These are phyloP conservation scores for Candida sphagnicola DNA, from an alignment of 805 yeast genomes.

Conservation along the genomic window DNA sequence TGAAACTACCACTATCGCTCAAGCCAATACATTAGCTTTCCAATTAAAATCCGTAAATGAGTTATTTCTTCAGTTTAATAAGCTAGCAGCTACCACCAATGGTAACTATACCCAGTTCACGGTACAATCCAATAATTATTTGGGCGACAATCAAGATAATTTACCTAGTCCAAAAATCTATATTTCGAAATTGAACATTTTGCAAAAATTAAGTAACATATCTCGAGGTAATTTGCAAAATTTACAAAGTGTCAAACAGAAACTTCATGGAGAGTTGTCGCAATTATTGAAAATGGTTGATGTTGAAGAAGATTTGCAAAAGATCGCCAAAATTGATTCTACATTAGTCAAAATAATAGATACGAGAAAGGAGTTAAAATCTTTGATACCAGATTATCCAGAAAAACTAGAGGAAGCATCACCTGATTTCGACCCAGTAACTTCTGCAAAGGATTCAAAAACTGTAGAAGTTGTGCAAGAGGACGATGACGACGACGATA, in stretches of 20 bases:
- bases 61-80: conserved; percentile 23
- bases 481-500: conserved; percentile 21
- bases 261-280: conserved; percentile 23
- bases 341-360: conserved; percentile 23
- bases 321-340: conserved; percentile 23
- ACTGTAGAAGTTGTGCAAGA: conserved; percentile 7
- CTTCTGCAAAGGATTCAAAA: conserved; percentile 4
- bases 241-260: conserved; percentile 22
- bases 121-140: conserved; percentile 31
- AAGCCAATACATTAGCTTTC: conserved; percentile 15
- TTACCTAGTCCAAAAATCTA: conserved; percentile 37
- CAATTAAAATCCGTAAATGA: conserved; percentile 32
- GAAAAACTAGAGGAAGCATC: conserved; percentile 25
- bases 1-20: conserved; percentile 4
- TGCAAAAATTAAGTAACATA: conserved; percentile 34
- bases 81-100: conserved; percentile 22
- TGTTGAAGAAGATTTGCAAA: conserved; percentile 10
- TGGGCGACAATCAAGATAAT: conserved; percentile 35
- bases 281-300: conserved; percentile 4
- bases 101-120: conserved; percentile 37
- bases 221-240: conserved; percentile 29
- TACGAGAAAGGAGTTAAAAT: conserved; percentile 29
- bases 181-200: conserved; percentile 33
- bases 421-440: conserved; percentile 18
- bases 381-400: conserved; percentile 15